Evolutionary conservation across 768 basidiomycete species (phyloP).

Genomic region (Kwoniella dejecticola): DNA sequence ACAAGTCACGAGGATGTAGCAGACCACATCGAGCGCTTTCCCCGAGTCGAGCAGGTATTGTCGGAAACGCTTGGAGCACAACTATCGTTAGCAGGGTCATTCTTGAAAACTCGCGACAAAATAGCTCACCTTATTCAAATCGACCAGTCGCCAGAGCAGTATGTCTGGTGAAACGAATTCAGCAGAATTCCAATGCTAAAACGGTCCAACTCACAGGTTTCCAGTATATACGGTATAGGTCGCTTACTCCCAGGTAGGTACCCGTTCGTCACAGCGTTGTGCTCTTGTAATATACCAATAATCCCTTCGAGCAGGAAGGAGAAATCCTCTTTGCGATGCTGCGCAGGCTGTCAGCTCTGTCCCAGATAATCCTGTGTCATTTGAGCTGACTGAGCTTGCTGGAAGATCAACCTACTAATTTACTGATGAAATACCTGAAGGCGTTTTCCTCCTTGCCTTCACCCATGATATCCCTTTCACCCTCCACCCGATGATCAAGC

Average conservation of each 20-base stretch:
- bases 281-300: constrained; percentile 60
- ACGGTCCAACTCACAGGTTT: constrained; percentile 65
- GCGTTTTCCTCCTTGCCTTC: constrained; percentile 63
- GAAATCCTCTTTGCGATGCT: constrained; percentile 92
- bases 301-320: constrained; percentile 78
- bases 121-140: constrained; percentile 79
- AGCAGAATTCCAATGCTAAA: neutral
- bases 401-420: constrained; percentile 64
- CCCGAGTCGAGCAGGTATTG: constrained; percentile 78
- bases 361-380: too few relatives aligned
- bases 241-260: constrained; percentile 82
- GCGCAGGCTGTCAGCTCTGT: constrained; percentile 9
- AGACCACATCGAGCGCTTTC: constrained; percentile 72
- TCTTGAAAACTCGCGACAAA: too few relatives aligned
- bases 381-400: neutral
- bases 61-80: constrained; percentile 87
- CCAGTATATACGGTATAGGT: constrained; percentile 76
- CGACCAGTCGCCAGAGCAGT: constrained; percentile 82
- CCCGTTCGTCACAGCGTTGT: constrained; percentile 71
- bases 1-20: constrained; percentile 75
- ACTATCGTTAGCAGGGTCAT: too few relatives aligned
- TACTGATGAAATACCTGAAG: constrained; percentile 88
- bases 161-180: constrained; percentile 40
- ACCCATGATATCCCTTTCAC: constrained; percentile 27
- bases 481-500: constrained; percentile 50